A percentile compares a stretch with the other conserved stretches of the same genome.
Conservation (phyloP, 495 filamentous ascomycete genomes). For the Podospora comata region DNA sequence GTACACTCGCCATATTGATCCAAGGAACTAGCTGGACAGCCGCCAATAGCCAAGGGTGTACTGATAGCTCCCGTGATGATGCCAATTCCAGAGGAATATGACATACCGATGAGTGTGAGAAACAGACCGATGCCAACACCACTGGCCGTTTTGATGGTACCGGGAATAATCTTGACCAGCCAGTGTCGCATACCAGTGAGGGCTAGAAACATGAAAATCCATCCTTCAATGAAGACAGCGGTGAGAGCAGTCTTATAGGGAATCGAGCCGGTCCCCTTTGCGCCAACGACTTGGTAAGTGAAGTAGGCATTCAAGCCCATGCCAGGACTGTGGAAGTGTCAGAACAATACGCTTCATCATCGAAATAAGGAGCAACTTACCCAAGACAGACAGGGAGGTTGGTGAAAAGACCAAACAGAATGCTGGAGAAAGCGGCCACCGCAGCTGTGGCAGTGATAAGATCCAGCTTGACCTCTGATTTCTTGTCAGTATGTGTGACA, state of each 20-base stretch:
- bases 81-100: conserved; percentile 73
- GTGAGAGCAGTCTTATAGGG: conserved; percentile 69
- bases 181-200: conserved; percentile 78
- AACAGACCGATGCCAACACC: conserved; percentile 79
- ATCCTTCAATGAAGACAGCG: conserved; percentile 79
- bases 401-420: conserved; percentile 52
- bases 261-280: conserved; percentile 63
- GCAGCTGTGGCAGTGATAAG: conserved; percentile 76
- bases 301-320: conserved; percentile 84
- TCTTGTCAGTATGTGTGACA: conserved; percentile 9
- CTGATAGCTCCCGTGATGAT: conserved; percentile 57
- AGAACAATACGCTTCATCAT: conserved; percentile 6
- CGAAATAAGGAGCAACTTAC: conserved; percentile 41
- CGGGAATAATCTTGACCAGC: conserved; percentile 74
- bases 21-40: conserved; percentile 52
- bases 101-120: conserved; percentile 73
- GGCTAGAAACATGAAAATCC: conserved; percentile 62
- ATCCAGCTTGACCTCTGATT: conserved; percentile 63
- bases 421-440: conserved; percentile 54
- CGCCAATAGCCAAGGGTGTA: conserved; percentile 67
- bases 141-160: conserved; percentile 76
- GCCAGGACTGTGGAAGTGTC: conserved; percentile 54
- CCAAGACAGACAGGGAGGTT: conserved; percentile 54
- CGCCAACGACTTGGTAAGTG: conserved; percentile 79
- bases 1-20: conserved; percentile 38